A percentile compares a stretch with the other conserved stretches of the same genome.
Conservation (phyloP, 352 stramenopile species). For the Globisporangium recalcitrans region DNA sequence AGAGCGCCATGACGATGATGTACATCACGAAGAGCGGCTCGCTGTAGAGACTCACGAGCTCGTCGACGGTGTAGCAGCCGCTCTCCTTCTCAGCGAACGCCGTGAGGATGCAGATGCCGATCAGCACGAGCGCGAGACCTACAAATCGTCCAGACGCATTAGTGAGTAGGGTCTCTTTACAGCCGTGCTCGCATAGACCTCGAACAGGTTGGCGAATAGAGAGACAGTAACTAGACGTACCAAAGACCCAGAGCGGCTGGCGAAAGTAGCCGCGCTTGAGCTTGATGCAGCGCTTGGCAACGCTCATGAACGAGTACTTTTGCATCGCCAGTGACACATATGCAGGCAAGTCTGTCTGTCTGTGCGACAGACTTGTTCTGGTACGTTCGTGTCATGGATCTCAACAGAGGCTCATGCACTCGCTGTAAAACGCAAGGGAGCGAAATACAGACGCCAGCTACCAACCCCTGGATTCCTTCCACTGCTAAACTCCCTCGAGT, state of each 20-base stretch:
- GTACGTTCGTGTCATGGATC: background rate
- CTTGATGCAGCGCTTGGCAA: constrained; percentile 51
- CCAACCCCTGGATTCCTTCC: too few species aligned
- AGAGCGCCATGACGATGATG: constrained; percentile 38
- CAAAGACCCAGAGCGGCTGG: constrained; percentile 80
- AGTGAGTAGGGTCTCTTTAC: too few species aligned
- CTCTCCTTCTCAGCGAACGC: constrained; percentile 74
- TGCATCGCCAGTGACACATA: too few species aligned
- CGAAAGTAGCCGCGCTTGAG: constrained; percentile 68
- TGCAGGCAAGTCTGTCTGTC: too few species aligned
- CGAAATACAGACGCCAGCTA: too few species aligned
- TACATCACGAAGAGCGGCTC: constrained; percentile 68
- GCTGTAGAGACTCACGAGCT: constrained; percentile 64
- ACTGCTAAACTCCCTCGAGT: too few species aligned
- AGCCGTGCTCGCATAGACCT: too few species aligned
- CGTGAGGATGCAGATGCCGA: constrained; percentile 73
- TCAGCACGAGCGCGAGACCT: constrained; percentile 60
- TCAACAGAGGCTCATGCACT: too few species aligned
- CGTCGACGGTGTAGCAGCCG: constrained; percentile 66
- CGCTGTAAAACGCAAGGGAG: too few species aligned
- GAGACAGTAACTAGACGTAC: constrained; percentile 10
- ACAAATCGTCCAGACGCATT: too few species aligned
- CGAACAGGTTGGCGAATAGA: too few species aligned
- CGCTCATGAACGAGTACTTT: constrained; percentile 87
- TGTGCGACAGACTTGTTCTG: background rate